A percentile compares a stretch with the other conserved stretches of the same genome.
Conservation (phyloP, 2,329 filamentous ascomycete genomes). For the Pseudonectria foliicola region DNA sequence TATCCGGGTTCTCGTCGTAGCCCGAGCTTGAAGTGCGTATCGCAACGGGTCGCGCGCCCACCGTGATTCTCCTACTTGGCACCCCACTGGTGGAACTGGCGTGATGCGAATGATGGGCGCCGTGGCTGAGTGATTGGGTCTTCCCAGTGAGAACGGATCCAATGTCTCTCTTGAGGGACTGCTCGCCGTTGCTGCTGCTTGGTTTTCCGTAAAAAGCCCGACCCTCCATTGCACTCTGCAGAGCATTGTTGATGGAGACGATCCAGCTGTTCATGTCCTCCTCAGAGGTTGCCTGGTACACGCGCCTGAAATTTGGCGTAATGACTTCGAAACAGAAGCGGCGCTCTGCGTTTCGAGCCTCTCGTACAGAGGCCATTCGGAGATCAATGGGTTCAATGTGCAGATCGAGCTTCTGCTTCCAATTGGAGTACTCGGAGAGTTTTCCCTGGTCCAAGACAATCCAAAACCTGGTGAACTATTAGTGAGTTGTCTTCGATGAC, state of each 20-base stretch:
- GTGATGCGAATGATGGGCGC: slow-evolving; percentile 43
- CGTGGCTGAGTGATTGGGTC: slow-evolving; percentile 61
- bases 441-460: slow-evolving; percentile 96
- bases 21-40: slow-evolving; percentile 61
- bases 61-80: slow-evolving; percentile 80
- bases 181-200: slow-evolving; percentile 35
- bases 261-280: slow-evolving; percentile 99
- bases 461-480: slow-evolving; percentile 70
- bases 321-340: slow-evolving; percentile 98
- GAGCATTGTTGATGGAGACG: slow-evolving; percentile 87
- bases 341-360: slow-evolving; percentile 88
- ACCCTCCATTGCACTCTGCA: slow-evolving; percentile 91
- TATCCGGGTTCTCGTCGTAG: slow-evolving; percentile 77
- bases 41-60: slow-evolving; percentile 75
- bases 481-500: slow-evolving; percentile 4
- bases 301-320: slow-evolving; percentile 88
- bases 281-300: slow-evolving; percentile 96
- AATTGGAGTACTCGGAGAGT: slow-evolving; percentile 96
- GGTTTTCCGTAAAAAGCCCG: slow-evolving; percentile 53
- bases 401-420: slow-evolving; percentile 93
- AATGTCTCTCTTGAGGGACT: slow-evolving; percentile 72
- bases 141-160: slow-evolving; percentile 91
- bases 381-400: slow-evolving; percentile 98
- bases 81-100: slow-evolving; percentile 41
- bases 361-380: slow-evolving; percentile 91